Percentiles rank a stretch among this genome's conserved stretches.
Evolutionary conservation across 2,329 filamentous ascomycete genomes (phyloP).

Genomic region (Botrytis galanthina): DNA sequence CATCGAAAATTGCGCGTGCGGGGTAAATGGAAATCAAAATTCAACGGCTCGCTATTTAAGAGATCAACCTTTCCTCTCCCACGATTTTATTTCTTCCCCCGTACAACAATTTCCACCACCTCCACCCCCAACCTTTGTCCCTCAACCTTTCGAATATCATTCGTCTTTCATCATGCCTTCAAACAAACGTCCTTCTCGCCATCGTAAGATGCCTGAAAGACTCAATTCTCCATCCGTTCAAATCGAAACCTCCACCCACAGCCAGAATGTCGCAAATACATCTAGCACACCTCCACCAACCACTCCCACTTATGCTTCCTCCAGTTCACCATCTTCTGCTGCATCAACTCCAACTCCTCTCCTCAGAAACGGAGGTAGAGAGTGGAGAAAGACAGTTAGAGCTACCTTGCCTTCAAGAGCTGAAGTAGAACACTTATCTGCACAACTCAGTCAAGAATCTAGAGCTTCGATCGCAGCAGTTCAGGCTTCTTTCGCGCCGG

Average conservation of each 20-base stretch:
- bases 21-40: not conserved
- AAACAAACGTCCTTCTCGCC: not conserved
- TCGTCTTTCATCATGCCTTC: not conserved
- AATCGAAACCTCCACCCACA: not conserved
- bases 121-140: not conserved
- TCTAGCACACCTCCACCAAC: not conserved
- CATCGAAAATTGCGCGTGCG: not conserved
- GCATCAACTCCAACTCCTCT: not conserved
- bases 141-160: too few relatives aligned
- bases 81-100: not conserved
- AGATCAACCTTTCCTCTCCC: not conserved
- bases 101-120: not conserved
- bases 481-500: not conserved
- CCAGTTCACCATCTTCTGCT: not conserved
- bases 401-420: not conserved
- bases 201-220: not conserved
- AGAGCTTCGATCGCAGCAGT: too few relatives aligned
- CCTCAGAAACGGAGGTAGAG: not conserved
- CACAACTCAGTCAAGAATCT: not conserved
- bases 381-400: not conserved
- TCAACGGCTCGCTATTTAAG: not conserved
- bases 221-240: not conserved
- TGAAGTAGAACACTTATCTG: fast-evolving
- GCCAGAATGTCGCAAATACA: not conserved
- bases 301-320: not conserved